Percentiles rank a stretch among this genome's conserved stretches.
phyloP scores from a whole-genome alignment of 2,329 filamentous ascomycete species.

The Colletotrichum filicis region DNA sequence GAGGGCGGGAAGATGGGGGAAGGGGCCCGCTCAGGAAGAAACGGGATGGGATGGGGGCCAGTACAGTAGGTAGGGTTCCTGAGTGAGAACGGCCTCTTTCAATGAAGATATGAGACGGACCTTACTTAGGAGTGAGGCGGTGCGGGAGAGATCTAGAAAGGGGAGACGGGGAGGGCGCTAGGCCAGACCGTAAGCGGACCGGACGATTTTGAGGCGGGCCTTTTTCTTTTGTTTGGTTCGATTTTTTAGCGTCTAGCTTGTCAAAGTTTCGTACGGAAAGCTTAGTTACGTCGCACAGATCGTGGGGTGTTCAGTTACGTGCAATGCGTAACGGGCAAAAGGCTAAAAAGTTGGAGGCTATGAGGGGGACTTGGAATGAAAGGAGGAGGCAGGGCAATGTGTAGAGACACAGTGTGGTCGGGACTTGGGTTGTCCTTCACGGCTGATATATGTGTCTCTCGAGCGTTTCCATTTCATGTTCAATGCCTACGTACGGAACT shows the following conservation, averaged over 20 bases:
- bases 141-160: background rate
- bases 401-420: background rate
- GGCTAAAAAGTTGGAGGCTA: background rate
- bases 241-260: background rate
- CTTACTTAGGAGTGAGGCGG: background rate
- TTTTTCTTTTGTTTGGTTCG: background rate
- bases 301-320: background rate
- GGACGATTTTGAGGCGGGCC: slow-evolving; percentile 16
- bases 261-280: slow-evolving; percentile 6
- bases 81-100: background rate
- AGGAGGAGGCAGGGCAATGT: background rate
- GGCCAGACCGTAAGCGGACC: slow-evolving; percentile 2
- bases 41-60: background rate
- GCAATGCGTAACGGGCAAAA: background rate
- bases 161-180: background rate
- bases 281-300: slow-evolving; percentile 2
- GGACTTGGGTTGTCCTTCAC: background rate
- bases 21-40: background rate
- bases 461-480: background rate
- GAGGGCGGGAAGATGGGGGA: background rate
- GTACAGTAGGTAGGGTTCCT: background rate
- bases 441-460: background rate
- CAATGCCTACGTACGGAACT: too few species aligned
- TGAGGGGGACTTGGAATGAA: background rate
- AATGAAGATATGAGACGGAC: background rate